phyloP scores from a whole-genome alignment of 2,329 filamentous ascomycete genomes.

The Scedosporium boydii region DNA sequence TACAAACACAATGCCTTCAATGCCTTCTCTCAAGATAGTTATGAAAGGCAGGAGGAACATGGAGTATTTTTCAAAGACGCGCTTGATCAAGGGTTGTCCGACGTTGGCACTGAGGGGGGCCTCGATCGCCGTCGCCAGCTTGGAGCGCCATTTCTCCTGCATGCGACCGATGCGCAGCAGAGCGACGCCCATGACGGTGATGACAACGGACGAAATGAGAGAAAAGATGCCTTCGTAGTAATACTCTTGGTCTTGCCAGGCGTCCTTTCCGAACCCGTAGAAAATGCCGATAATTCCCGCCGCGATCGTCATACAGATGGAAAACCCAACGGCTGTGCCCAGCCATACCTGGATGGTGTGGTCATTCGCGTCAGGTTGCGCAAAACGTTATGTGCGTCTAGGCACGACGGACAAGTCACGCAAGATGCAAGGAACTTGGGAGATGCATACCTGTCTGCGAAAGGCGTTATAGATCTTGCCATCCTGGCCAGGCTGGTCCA shows the following conservation, averaged over 20 bases:
- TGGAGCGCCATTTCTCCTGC: conserved; percentile 68
- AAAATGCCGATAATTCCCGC: conserved; percentile 63
- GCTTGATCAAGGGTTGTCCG: conserved; percentile 4
- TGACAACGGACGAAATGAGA: conserved; percentile 60
- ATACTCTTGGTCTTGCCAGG: conserved; percentile 53
- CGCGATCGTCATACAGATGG: conserved; percentile 57
- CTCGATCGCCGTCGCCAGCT: conserved; percentile 56
- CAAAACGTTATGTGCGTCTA: conserved; percentile 14
- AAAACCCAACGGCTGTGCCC: conserved; percentile 51
- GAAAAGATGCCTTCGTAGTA: conserved; percentile 67
- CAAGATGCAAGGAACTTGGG: not conserved
- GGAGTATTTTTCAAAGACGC: conserved; percentile 52
- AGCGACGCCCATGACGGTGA: conserved; percentile 62
- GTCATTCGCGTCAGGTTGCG: not conserved
- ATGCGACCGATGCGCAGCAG: conserved; percentile 68
- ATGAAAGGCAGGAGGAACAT: conserved; percentile 74
- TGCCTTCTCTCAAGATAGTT: conserved; percentile 66
- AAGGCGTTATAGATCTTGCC: not conserved
- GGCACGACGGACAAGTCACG: conserved; percentile 31
- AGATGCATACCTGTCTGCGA: not conserved
- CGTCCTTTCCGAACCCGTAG: conserved; percentile 55
- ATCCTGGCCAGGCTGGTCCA: conserved; percentile 21
- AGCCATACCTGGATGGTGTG: conserved; percentile 56
- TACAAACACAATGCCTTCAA: conserved; percentile 73
- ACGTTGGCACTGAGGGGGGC: conserved; percentile 24